Percentiles rank a stretch among this genome's conserved stretches.
Conservation (phyloP, 345 rosid species). For the Adansonia digitata region DNA sequence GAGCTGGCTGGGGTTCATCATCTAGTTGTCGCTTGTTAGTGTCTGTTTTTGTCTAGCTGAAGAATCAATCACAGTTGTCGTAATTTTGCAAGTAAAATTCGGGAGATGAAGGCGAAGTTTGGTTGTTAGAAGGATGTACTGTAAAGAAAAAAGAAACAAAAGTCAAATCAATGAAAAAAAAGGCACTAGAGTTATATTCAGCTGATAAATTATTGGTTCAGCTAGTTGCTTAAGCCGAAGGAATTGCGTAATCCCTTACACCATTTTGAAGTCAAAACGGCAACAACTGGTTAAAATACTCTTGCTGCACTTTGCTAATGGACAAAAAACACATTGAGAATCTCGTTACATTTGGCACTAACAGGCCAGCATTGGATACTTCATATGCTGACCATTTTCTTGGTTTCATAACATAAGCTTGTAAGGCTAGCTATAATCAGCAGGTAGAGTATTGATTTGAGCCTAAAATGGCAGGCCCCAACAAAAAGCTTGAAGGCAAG, state of each 20-base stretch:
- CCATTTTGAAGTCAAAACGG: no score
- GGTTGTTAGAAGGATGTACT: background rate
- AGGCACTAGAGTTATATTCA: background rate
- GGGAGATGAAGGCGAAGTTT: background rate
- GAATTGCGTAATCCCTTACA: background rate
- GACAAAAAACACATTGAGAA: background rate
- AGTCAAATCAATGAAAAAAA: background rate
- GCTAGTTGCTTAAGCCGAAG: background rate
- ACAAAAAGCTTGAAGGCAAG: conserved; percentile 5
- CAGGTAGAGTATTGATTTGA: conserved; percentile 1
- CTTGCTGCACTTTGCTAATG: background rate
- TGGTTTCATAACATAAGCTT: background rate
- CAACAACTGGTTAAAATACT: no score
- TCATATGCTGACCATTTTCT: background rate
- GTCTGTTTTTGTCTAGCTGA: background rate
- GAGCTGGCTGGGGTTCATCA: background rate
- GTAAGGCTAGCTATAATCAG: no score
- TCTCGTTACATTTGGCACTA: background rate
- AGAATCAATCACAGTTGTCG: background rate
- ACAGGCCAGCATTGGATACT: background rate
- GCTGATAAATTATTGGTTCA: background rate
- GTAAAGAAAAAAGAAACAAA: background rate
- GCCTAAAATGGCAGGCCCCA: conserved; percentile 20
- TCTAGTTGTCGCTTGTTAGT: background rate
- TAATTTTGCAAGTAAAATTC: background rate